Evolutionary conservation across 768 basidiomycete genomes (phyloP), one percentile per base, ranked within the genome.

Genomic region (Russula virescens): DNA sequence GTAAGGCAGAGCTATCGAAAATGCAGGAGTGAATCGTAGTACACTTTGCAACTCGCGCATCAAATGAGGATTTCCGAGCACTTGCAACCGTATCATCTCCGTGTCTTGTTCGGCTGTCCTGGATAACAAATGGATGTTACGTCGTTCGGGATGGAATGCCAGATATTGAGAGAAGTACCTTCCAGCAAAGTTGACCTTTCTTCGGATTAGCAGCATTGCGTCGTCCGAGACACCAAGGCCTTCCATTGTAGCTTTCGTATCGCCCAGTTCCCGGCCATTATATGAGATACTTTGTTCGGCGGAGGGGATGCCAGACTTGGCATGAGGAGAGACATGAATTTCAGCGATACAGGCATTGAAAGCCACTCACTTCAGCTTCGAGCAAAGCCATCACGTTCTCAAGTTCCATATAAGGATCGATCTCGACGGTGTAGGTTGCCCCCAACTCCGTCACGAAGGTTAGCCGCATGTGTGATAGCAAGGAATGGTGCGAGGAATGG

Each of bases 311-410:
- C 85, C 86, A 16, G 89, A 91, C 93, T 95, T 94, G 13, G 18
- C 45, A 19, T 48, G 45, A 56, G 55, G 56, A 46, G 60, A 23
- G n/a, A 52, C 49, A 48, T 58, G 61, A 38, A 49, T 43, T 38
- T 5, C 2, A 11, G 38, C 46, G 13, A 34, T 42, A n/a, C 25
- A 4, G 46, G 31, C 8, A 52, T n/a, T 19, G 21, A 21, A 45
- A 35, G 55, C 47, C n/a, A 72, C 86, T 73, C 72, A 94, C 96
- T 84, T 98, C 95, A 0, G 88, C 95, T 75, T 97, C 94, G n/a
- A 97, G 80, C 58, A 98, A 78, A 14, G 92, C 96, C 82, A 89
- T 88, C 42, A 98, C 86, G 72, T 95, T 89, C 78, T 92, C 90
- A 31, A 98, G 82, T 73, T 91, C 86, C 90, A 98, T 94, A 57